Base-by-base conservation (phyloP, 139 green algal species). In the Edaphochlamys debaryana region DNA sequence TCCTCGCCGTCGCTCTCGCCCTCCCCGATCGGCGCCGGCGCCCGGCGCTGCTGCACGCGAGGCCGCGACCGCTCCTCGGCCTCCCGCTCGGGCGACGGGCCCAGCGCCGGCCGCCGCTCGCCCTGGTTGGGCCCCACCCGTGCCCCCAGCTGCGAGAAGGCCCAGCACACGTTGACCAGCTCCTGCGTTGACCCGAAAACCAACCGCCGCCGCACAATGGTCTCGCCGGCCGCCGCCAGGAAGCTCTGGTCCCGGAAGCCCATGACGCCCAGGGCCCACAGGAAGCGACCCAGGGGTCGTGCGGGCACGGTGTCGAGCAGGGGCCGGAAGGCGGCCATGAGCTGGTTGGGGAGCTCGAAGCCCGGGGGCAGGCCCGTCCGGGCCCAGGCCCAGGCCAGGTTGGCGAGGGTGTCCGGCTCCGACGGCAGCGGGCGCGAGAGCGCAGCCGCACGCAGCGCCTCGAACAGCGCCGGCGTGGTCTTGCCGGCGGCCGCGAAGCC, bases 161-260 rank as follows among this genome's bases (percentile, higher is more conserved):
- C 76, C 76, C 76, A 82, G 1, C 36, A 19, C 41, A 82, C 76
- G 42, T 82, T 82, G 3, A 82, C 76, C 22, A 82, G 76, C 76
- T 82, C 76, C 45, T 82, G 76, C 8, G 76, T 62, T 9, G 76
- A 82, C 11, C 38, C 67, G n/a, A 82, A 73, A 11, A 52, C 63
- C 13, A 82, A 42, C 32, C 15, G 32, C 41, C 76, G 62, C 25
- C 22, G 9, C 32, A 73, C 45, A 34, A 82, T 73, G n/a, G 63
- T 45, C 42, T 66, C 52, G 32, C 38, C 63, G 3, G 76, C 62
- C 4, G 62, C 76, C 34, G 27, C 13, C 42, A 82, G 45, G 32
- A 82, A 50, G 3, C 27, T 29, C 63, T 38, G 3, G 76, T 73
- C 30, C 5, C 76, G 41, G 22, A 73, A 15, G 8, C 76, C 76